Evolutionary conservation across 768 basidiomycete genomes (phyloP).

Genomic region (Collybiopsis confluens): DNA sequence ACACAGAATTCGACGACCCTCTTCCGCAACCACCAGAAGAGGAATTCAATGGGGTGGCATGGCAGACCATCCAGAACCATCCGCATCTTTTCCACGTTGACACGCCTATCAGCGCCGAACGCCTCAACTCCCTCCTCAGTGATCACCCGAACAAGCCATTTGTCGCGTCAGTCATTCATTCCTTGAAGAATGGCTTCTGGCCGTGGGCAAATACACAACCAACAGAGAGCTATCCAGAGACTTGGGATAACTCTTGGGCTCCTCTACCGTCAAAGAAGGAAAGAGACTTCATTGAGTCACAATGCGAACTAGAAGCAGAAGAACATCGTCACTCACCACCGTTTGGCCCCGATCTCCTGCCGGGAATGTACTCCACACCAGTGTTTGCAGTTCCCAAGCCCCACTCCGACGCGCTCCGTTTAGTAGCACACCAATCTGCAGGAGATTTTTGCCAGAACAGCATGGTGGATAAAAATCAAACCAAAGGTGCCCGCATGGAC

Average conservation of each 20-base stretch:
- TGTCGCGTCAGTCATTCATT: conserved; percentile 19
- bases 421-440: conserved; percentile 28
- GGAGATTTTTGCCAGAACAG: conserved; percentile 23
- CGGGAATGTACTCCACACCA: conserved; percentile 24
- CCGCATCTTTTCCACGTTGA: not conserved
- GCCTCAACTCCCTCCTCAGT: conserved; percentile 14
- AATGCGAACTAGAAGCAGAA: conserved; percentile 14
- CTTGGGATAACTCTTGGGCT: conserved; percentile 8
- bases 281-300: conserved; percentile 11
- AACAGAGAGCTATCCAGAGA: conserved; percentile 7
- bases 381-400: conserved; percentile 25
- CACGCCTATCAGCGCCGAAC: conserved; percentile 16
- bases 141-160: conserved; percentile 25
- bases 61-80: not conserved
- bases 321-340: conserved; percentile 16
- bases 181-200: conserved; percentile 27
- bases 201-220: conserved; percentile 19
- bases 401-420: conserved; percentile 16
- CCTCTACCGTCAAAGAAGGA: conserved; percentile 1
- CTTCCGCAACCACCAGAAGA: not conserved
- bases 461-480: conserved; percentile 11
- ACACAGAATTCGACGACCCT: not conserved
- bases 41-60: not conserved
- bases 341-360: conserved; percentile 17
- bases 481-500: conserved; percentile 19